Evolutionary conservation across 768 basidiomycete species (phyloP).

Genomic region (Xerocomellus intermedius): DNA sequence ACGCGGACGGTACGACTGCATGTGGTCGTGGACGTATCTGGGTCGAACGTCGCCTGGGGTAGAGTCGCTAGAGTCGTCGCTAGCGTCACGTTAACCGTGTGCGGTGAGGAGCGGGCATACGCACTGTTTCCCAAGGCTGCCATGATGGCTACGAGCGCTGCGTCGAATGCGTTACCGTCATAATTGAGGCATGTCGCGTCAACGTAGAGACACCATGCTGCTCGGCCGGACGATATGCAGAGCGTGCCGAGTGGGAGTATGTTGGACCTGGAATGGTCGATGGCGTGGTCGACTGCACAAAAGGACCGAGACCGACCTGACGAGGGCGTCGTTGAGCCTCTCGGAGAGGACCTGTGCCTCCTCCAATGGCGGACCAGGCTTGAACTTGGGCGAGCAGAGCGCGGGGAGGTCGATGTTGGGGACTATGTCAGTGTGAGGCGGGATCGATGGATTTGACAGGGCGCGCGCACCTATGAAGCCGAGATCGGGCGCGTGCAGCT

Average conservation of each 20-base stretch:
- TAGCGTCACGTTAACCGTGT: background rate
- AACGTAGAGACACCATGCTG: constrained; percentile 92
- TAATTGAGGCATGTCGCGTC: constrained; percentile 97
- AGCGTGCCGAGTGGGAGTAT: constrained; percentile 65
- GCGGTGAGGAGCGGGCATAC: constrained; percentile 27
- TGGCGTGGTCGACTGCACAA: too few relatives aligned
- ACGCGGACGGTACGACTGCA: constrained; percentile 53
- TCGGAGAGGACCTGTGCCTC: constrained; percentile 92
- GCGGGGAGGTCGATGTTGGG: constrained; percentile 95
- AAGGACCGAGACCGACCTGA: too few relatives aligned
- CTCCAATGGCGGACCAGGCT: constrained; percentile 91
- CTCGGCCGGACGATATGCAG: constrained; percentile 76
- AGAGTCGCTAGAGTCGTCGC: constrained; percentile 49
- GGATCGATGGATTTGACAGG: too few relatives aligned
- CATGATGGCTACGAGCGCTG: constrained; percentile 82
- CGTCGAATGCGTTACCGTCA: constrained; percentile 94
- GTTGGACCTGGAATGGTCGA: too few relatives aligned
- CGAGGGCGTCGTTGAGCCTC: constrained; percentile 72
- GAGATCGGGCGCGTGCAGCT: constrained; percentile 65
- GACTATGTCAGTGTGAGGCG: constrained; percentile 46
- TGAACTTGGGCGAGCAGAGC: constrained; percentile 90
- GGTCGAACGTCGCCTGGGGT: constrained; percentile 70
- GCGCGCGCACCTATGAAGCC: constrained; percentile 73
- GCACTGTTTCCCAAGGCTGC: constrained; percentile 82
- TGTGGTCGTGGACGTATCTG: constrained; percentile 58